Base-by-base conservation (phyloP, 805 yeast species). In the Candida tammaniensis region DNA sequence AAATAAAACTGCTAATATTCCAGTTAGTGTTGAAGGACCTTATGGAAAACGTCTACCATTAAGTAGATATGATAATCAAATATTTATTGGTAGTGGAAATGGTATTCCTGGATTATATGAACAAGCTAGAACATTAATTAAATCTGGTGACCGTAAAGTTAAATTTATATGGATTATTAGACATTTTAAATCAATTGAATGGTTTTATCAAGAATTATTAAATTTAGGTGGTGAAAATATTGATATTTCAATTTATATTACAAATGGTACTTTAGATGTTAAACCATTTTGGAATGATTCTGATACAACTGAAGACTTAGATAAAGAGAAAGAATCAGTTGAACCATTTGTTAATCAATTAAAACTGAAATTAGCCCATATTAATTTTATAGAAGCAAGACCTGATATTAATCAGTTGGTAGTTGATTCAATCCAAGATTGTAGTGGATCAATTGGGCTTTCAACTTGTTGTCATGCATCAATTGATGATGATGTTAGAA, bases 381-480 rank as follows among this genome's bases (percentile, higher is more conserved):
- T 71, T 24, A 72, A 66, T 35, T 66, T 74, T 49, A 54, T 64
- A 40, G 61, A 55, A 26, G 74, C 74, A 22, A 62, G 78, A 52
- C 69, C 76, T 11, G 44, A 65, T 33, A 41, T 68, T 20, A 48
- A 50, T 1, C 52, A 46, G 13, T 17, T 72, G 13, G 53, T 75
- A 11, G 41, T 42, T 5, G 35, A 48, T 7, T 78, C 71, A 37
- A 53, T 74, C 10, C 3, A 3, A 17, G 61, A 56, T 24, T 44
- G 68, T 13, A 39, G 43, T 11, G 73, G 74, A 7, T 48, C 73
- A 5, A 43, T 68, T 33, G 78, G 73, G 1, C 54, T 75, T 42
- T 70, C 67, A 35, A 61, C 70, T 4, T 75, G 80, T 59, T 76
- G 74, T 16, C 74, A 72, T 51, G 61, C 67, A 17, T 40, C 57